A percentile compares a stretch with the other conserved stretches of the same genome.
Evolutionary conservation across 768 basidiomycete species (phyloP).

Genomic region (Suillus decipiens): DNA sequence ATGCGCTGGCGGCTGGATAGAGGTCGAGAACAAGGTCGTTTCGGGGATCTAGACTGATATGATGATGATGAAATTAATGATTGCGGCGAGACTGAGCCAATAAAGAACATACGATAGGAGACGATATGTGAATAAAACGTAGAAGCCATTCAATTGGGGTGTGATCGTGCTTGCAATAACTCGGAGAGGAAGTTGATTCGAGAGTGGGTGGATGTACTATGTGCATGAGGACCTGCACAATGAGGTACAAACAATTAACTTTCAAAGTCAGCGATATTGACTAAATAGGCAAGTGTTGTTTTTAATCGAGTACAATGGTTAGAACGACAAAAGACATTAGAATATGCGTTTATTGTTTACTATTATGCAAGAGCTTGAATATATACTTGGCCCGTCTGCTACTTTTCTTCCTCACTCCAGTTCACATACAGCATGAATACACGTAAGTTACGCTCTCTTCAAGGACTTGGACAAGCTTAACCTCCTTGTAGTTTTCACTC

Average conservation of each 20-base stretch:
- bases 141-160: too few species aligned
- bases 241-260: too few species aligned
- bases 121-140: too few species aligned
- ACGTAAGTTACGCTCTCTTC: conserved; percentile 15
- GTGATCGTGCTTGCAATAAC: too few species aligned
- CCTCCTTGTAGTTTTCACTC: conserved; percentile 22
- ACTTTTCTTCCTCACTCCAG: not conserved
- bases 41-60: too few species aligned
- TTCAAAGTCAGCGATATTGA: not conserved
- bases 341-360: too few species aligned
- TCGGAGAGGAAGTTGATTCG: too few species aligned
- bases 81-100: not conserved
- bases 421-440: conserved; percentile 19
- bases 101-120: too few species aligned
- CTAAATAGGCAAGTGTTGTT: not conserved
- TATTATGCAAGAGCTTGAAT: not conserved
- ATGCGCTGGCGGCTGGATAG: not conserved
- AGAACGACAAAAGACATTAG: not conserved
- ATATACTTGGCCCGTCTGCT: not conserved
- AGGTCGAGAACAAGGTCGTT: too few species aligned
- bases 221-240: too few species aligned
- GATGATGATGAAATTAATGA: not conserved
- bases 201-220: too few species aligned
- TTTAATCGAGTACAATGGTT: not conserved
- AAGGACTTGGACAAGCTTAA: conserved; percentile 3